Evolutionary conservation across 176 grass and related monocot species (phyloP).

Genomic region (Musa schizocarpa): DNA sequence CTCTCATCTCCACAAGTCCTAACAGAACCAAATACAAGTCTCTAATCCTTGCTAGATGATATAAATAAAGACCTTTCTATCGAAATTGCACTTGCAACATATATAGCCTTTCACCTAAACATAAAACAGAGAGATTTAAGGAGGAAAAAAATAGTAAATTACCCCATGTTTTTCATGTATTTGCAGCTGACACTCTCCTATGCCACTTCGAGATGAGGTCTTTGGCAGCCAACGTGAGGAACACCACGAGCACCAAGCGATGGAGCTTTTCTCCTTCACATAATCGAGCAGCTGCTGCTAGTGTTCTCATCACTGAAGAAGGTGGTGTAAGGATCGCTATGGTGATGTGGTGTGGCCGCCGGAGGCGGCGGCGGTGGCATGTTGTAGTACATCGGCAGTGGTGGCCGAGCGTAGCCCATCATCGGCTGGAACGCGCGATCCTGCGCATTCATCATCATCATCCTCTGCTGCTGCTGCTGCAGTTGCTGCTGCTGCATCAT

Average conservation of each 20-base stretch:
- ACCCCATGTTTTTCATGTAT: not conserved
- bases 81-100: not conserved
- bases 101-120: not conserved
- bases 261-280: not conserved
- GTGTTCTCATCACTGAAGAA: conserved; percentile 16
- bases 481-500: conserved; percentile 23
- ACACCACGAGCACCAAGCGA: not conserved
- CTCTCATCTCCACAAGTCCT: conserved; percentile 1
- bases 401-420: conserved; percentile 16
- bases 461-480: conserved; percentile 30
- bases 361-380: not conserved
- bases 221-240: not conserved
- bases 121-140: not conserved
- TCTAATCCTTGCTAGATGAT: not conserved
- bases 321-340: not conserved
- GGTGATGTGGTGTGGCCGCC: not conserved
- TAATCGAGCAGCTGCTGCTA: conserved; percentile 4
- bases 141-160: not conserved
- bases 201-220: not conserved
- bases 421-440: conserved; percentile 6
- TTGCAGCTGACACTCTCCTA: not conserved
- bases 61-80: not conserved
- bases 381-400: conserved; percentile 8
- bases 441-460: not conserved
- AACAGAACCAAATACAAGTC: not conserved